Conservation (phyloP, 257 asterid genomes). For the Henckelia pumila region DNA sequence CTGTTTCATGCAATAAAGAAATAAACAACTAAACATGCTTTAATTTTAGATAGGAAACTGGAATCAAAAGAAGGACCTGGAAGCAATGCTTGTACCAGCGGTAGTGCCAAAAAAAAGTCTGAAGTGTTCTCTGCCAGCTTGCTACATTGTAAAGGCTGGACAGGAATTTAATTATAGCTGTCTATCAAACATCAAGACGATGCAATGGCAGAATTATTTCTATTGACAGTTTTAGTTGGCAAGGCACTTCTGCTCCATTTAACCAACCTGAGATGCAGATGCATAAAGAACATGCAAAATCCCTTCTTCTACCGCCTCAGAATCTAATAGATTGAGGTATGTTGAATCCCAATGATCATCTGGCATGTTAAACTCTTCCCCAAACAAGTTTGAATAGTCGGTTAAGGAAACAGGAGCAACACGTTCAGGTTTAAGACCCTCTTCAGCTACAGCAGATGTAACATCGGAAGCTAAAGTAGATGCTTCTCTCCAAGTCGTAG, state of each 20-base stretch:
- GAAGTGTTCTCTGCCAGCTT: slow-evolving; percentile 76
- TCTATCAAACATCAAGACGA: slow-evolving; percentile 15
- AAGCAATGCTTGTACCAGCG: slow-evolving; percentile 87
- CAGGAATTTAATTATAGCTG: slow-evolving; percentile 26
- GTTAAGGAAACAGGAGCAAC: slow-evolving; percentile 35
- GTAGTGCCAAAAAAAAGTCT: slow-evolving; percentile 80
- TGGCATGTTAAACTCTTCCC: slow-evolving; percentile 69
- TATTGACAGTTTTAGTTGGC: slow-evolving; percentile 7
- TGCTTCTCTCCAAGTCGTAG: slow-evolving; percentile 43
- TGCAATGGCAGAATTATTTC: slow-evolving; percentile 6
- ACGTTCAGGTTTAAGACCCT: slow-evolving; percentile 45
- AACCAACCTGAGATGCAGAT: slow-evolving; percentile 88
- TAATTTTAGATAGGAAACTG: slow-evolving; percentile 23
- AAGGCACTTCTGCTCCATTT: slow-evolving; percentile 18
- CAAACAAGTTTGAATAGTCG: slow-evolving; percentile 76
- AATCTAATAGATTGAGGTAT: slow-evolving; percentile 66
- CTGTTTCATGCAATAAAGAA: background rate
- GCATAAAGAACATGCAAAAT: slow-evolving; percentile 88
- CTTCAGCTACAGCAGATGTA: slow-evolving; percentile 47
- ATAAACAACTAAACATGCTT: slow-evolving; percentile 8
- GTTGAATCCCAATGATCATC: slow-evolving; percentile 61
- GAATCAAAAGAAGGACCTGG: slow-evolving; percentile 61
- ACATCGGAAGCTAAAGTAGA: slow-evolving; percentile 39
- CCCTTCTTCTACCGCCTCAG: slow-evolving; percentile 86
- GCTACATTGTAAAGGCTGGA: slow-evolving; percentile 80